Conservation (phyloP, 176 grass and related monocot genomes). For the Elaeis guineensis region DNA sequence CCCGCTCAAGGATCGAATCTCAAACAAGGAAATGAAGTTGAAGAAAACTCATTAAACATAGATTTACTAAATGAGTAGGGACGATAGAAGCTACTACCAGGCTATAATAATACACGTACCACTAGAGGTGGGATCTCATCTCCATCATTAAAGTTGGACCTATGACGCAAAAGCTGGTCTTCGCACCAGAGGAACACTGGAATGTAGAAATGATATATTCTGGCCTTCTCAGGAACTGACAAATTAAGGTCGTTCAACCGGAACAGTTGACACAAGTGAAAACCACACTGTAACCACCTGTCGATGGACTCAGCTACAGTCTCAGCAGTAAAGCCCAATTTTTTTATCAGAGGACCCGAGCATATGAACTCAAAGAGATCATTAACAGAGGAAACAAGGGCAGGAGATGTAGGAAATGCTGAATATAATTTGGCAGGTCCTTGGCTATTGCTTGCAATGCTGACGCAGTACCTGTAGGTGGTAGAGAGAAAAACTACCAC, state of each 20-base stretch:
- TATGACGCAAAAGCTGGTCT: slow-evolving; percentile 57
- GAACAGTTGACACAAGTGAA: slow-evolving; percentile 57
- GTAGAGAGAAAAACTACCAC: slow-evolving; percentile 2
- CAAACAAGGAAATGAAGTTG: no score
- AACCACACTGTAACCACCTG: slow-evolving; percentile 56
- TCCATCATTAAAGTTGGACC: slow-evolving; percentile 52
- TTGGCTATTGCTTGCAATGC: slow-evolving; percentile 12
- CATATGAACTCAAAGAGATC: slow-evolving; percentile 85
- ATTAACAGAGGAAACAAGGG: slow-evolving; percentile 51
- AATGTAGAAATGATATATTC: slow-evolving; percentile 90
- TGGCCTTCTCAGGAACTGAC: slow-evolving; percentile 56
- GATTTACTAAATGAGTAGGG: no score
- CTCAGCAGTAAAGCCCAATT: slow-evolving; percentile 56
- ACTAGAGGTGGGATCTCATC: slow-evolving; percentile 81
- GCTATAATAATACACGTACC: slow-evolving; percentile 27
- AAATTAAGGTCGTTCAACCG: slow-evolving; percentile 56
- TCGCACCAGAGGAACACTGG: slow-evolving; percentile 96
- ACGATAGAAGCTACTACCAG: no score
- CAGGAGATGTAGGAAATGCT: slow-evolving; percentile 37
- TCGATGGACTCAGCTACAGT: slow-evolving; percentile 63
- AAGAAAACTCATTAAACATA: no score
- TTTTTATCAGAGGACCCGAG: slow-evolving; percentile 65
- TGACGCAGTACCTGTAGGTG: neutral
- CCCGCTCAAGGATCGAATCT: no score
- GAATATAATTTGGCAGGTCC: slow-evolving; percentile 18